Base-by-base conservation (phyloP, 2,329 filamentous ascomycete species). In the Talaromyces sp. region DNA sequence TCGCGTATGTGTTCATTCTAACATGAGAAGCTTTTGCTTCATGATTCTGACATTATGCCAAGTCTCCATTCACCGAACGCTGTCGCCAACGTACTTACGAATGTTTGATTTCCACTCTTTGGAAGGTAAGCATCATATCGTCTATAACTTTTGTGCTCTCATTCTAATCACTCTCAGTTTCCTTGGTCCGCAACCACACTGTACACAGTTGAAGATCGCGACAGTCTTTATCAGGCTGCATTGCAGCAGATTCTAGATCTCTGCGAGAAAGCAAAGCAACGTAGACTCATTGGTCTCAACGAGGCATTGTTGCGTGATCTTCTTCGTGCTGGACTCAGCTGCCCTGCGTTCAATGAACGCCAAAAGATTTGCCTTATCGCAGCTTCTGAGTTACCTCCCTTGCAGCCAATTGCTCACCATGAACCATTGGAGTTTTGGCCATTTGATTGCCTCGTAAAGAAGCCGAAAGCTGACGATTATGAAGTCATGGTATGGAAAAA, bases 221-320 rank as follows among this genome's bases (percentile, higher is more conserved):
- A 79, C 58, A 63, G 69, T 10, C 65, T 84, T 29, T 82, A 78
- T 68, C 69, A 76, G 14, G 67, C 74, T 38, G 69, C 68, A 56
- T 67, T 66, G 58, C 81, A 81, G 27, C 87, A 88, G 70, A 86
- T 93, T 70, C 82, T 81, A 57, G 87, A 91, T 67, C 81, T 93
- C 69, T 84, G 84, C 64, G 88, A 89, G 65, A 80, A 84, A 51
- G 76, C 88, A 55, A 78, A 85, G 76, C 67, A 65, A 38, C 59
- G 62, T 7, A 67, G 68, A 21, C 70, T 67, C 2, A 70, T 78
- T 55, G 76, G 76, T 3, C 69, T 80, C 50, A 72, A 76, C 57
- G 63, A 68, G 41, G 72, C 70, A 52, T 65, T 80, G 17, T 58
- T 78, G 19, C 58, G 65, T 17, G 75, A 79, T 54, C 67, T 80